phyloP scores from a whole-genome alignment of 192 early-diverging fungal genomes.

The Funneliformis geosporum region DNA sequence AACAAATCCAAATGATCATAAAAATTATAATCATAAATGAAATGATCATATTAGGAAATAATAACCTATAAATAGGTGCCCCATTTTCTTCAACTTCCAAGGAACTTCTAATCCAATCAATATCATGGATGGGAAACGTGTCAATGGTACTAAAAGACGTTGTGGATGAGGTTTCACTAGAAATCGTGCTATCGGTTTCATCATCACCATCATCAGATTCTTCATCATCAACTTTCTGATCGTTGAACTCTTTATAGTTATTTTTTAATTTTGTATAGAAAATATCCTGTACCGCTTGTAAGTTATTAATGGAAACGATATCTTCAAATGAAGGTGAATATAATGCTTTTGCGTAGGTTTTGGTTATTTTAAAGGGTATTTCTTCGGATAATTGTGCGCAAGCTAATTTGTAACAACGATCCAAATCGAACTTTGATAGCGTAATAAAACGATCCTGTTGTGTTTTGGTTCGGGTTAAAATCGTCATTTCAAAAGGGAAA shows the following conservation, averaged over 20 bases:
- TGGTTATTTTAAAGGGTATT: background rate
- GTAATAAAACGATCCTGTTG: background rate
- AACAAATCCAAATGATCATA: background rate
- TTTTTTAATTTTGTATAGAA: background rate
- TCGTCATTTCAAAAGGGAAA: background rate
- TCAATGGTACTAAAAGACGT: background rate
- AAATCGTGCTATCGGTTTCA: background rate
- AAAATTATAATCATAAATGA: background rate
- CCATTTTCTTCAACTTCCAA: background rate
- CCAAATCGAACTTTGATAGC: background rate
- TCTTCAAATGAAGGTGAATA: background rate
- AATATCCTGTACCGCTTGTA: background rate
- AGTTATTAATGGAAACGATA: background rate
- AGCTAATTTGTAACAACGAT: background rate
- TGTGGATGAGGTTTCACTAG: background rate
- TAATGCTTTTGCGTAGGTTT: background rate
- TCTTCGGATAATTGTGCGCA: background rate
- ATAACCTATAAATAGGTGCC: background rate
- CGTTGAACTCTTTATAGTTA: background rate
- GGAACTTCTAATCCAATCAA: background rate
- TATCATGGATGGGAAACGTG: background rate
- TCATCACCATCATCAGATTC: background rate
- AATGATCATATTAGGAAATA: background rate
- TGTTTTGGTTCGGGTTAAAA: background rate
- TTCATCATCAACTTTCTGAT: background rate